Evolutionary conservation across 331 rosid species (phyloP).

Genomic region (Cucumis variabilis): DNA sequence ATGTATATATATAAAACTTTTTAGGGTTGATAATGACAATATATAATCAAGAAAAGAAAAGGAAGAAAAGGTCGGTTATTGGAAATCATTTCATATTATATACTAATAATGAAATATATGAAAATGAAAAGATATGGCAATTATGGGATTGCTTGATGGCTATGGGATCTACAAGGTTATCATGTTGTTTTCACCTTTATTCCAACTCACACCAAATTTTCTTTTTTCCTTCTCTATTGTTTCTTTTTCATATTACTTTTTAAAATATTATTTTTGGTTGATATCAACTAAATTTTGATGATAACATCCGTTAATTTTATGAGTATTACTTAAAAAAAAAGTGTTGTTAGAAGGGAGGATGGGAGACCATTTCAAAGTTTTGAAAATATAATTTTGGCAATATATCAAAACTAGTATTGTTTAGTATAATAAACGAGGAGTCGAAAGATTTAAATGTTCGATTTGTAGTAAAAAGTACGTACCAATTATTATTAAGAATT

Average conservation of each 20-base stretch:
- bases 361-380: too few species aligned
- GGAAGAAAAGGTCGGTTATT: neutral
- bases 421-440: too few species aligned
- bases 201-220: neutral
- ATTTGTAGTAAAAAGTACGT: too few species aligned
- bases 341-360: neutral
- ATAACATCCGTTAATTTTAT: neutral
- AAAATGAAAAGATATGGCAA: neutral
- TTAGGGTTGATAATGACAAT: neutral
- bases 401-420: too few species aligned
- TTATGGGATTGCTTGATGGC: constrained; percentile 4
- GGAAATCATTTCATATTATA: neutral
- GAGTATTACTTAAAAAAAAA: neutral
- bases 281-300: neutral
- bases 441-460: too few species aligned
- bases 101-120: neutral
- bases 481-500: too few species aligned
- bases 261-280: neutral
- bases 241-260: neutral
- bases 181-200: constrained; percentile 6
- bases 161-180: constrained; percentile 3
- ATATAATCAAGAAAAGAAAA: neutral
- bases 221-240: neutral
- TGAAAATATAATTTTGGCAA: too few species aligned
- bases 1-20: too few species aligned